Conservation (phyloP, 352 stramenopile species). For the Pythium periplocum region DNA sequence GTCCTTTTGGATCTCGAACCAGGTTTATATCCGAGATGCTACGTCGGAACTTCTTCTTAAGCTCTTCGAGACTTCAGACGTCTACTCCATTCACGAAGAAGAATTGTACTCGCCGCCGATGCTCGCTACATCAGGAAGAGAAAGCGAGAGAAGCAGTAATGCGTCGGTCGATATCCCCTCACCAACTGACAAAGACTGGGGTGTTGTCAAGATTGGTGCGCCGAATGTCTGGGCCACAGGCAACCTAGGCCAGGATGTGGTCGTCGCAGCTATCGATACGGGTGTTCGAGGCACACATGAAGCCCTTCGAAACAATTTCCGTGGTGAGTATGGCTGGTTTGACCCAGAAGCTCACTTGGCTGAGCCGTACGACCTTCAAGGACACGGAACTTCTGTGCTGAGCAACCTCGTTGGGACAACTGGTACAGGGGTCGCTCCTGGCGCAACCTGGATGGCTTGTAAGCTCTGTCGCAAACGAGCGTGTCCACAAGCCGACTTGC, state of each 20-base stretch:
- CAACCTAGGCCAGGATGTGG: slow-evolving; percentile 14
- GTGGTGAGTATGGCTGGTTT: slow-evolving; percentile 19
- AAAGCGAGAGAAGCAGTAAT: not conserved
- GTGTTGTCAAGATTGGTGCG: slow-evolving; percentile 8
- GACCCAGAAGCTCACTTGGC: slow-evolving; percentile 13
- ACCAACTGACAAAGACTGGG: slow-evolving; percentile 1
- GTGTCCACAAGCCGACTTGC: slow-evolving; percentile 3
- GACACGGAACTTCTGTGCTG: slow-evolving; percentile 11
- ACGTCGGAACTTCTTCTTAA: slow-evolving; percentile 9
- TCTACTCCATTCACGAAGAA: slow-evolving; percentile 7
- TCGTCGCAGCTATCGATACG: slow-evolving; percentile 16
- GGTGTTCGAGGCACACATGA: slow-evolving; percentile 13
- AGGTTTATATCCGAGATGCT: slow-evolving; percentile 14
- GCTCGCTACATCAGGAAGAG: not conserved
- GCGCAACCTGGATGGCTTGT: slow-evolving; percentile 6
- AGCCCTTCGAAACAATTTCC: slow-evolving; percentile 12
- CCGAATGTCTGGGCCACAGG: slow-evolving; percentile 11
- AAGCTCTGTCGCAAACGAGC: not conserved
- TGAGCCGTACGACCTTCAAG: slow-evolving; percentile 10
- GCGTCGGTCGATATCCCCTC: not conserved
- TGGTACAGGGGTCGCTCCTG: slow-evolving; percentile 9
- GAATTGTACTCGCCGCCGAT: not conserved
- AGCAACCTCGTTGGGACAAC: slow-evolving; percentile 1
- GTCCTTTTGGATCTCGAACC: slow-evolving; percentile 17
- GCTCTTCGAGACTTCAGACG: slow-evolving; percentile 1